Percentiles rank a stretch among this genome's conserved stretches.
phyloP scores from a whole-genome alignment of 208 protist species.

The Trypanosoma melophagium region DNA sequence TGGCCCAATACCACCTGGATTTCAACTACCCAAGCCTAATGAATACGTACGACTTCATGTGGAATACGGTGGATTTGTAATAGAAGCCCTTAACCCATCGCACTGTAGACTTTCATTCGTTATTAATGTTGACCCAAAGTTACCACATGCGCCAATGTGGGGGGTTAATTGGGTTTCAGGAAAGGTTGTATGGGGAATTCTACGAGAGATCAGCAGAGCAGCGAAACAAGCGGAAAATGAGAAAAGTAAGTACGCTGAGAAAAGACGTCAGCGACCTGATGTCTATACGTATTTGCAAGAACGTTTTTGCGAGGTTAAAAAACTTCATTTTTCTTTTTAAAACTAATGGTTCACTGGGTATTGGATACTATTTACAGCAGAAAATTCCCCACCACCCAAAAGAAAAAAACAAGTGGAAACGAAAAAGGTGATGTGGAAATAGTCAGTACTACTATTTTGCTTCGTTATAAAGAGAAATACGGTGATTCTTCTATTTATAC shows the following conservation, averaged over 20 bases:
- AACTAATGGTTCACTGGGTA: neutral
- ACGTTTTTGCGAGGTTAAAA: slow-evolving; percentile 42
- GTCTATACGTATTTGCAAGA: slow-evolving; percentile 49
- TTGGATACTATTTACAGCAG: too few species aligned
- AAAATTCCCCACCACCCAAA: too few species aligned
- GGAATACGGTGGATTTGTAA: slow-evolving; percentile 49
- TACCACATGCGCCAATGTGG: slow-evolving; percentile 50
- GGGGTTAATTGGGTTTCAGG: slow-evolving; percentile 55
- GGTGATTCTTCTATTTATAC: too few species aligned
- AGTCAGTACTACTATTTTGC: too few species aligned
- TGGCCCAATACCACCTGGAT: slow-evolving; percentile 20
- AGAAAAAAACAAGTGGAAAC: too few species aligned
- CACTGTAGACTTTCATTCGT: slow-evolving; percentile 48
- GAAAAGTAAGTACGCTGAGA: slow-evolving; percentile 47
- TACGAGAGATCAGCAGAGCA: slow-evolving; percentile 31
- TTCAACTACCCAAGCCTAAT: slow-evolving; percentile 24
- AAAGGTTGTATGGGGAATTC: slow-evolving; percentile 52
- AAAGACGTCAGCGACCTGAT: slow-evolving; percentile 40
- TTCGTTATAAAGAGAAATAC: too few species aligned
- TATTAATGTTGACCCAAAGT: slow-evolving; percentile 53
- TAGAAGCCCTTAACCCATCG: slow-evolving; percentile 39
- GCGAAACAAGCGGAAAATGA: slow-evolving; percentile 29
- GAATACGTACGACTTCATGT: slow-evolving; percentile 41
- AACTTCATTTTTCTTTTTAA: slow-evolving; percentile 10
- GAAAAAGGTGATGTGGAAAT: too few species aligned